Percentiles rank a stretch among this genome's conserved stretches.
These are phyloP conservation scores for Staphylotrichum tortipilum DNA, from an alignment of 495 filamentous ascomycete species.

Conservation along the genomic window DNA sequence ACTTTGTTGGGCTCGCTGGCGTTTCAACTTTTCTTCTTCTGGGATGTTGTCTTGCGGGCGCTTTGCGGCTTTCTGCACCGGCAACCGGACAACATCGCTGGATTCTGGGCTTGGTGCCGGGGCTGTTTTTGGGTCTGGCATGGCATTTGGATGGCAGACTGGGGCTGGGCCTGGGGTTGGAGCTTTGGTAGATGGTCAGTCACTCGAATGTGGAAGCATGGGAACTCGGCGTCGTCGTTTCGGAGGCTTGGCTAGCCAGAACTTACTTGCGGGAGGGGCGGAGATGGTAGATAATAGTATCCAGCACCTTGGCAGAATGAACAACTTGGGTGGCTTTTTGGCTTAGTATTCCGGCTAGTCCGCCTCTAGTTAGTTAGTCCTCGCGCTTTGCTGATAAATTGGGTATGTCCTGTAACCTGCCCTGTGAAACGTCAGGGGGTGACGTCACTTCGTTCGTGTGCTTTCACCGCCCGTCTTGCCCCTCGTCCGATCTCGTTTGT, in stretches of 20 bases:
- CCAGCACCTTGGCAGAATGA: not conserved
- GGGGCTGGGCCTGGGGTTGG: conserved; percentile 1
- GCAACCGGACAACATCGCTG: not conserved
- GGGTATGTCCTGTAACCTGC: no score
- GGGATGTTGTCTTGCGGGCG: conserved; percentile 9
- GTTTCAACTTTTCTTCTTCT: conserved; percentile 21
- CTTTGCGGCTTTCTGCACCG: not conserved
- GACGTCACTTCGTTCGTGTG: no score
- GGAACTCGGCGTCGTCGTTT: not conserved
- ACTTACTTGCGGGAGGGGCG: not conserved
- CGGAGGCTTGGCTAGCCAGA: conserved; percentile 5
- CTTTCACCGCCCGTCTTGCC: no score
- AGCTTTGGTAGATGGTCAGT: not conserved
- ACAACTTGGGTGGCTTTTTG: no score
- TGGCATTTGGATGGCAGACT: not conserved
- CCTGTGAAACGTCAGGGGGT: no score
- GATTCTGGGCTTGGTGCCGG: not conserved
- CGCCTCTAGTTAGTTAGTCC: no score
- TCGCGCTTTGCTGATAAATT: no score
- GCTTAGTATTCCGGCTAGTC: no score
- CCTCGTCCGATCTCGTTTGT: no score
- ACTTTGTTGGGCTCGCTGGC: conserved; percentile 15
- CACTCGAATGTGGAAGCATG: not conserved
- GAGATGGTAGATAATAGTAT: no score
- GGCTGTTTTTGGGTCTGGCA: not conserved